Percentiles rank a stretch among this genome's conserved stretches.
phyloP scores from a whole-genome alignment of 257 asterid genomes.

The Agastache rugosa region DNA sequence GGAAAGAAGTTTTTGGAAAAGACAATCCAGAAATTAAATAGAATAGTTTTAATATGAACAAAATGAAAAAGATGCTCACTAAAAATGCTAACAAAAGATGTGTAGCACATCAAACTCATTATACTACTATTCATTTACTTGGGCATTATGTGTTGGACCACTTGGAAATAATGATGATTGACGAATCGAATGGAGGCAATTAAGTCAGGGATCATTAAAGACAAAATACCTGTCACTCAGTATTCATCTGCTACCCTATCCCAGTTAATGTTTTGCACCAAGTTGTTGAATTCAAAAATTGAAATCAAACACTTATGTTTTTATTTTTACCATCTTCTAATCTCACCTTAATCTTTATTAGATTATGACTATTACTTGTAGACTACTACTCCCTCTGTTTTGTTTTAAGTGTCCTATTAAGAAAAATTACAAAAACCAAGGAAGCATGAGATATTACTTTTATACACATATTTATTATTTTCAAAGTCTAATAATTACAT shows the following conservation, averaged over 20 bases:
- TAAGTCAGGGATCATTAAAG: constrained; percentile 31
- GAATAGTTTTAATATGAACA: no score
- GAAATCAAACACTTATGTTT: not conserved
- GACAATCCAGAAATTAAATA: no score
- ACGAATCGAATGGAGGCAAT: constrained; percentile 27
- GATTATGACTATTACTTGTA: not conserved
- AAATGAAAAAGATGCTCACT: no score
- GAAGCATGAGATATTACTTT: no score
- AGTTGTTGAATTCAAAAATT: constrained; percentile 17
- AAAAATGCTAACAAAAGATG: no score
- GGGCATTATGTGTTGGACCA: constrained; percentile 28
- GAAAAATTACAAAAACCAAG: no score
- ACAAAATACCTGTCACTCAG: constrained; percentile 27
- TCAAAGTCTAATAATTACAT: no score
- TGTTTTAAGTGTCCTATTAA: no score
- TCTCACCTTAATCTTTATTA: not conserved
- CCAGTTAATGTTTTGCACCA: constrained; percentile 30
- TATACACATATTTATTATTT: no score
- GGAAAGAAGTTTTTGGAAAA: no score
- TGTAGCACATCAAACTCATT: no score
- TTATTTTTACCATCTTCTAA: not conserved
- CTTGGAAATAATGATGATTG: constrained; percentile 31
- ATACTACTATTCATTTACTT: not conserved
- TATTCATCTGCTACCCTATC: constrained; percentile 16
- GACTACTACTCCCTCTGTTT: no score